Conservation (phyloP, 176 grass and related monocot genomes). For the Cenchrus americanus region DNA sequence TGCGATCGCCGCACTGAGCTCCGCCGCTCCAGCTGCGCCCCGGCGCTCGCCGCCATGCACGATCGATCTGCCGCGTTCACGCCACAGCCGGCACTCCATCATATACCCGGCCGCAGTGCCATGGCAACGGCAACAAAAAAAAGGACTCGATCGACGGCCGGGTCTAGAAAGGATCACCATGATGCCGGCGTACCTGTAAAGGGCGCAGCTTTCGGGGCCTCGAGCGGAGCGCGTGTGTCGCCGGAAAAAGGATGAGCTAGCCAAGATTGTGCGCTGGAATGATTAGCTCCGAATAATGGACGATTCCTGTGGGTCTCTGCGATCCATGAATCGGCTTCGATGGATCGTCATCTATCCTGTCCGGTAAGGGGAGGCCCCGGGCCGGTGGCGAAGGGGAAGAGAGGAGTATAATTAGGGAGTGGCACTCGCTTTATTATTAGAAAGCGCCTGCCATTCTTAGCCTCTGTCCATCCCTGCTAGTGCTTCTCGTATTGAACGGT, state of each 20-base stretch:
- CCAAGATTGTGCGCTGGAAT: conserved; percentile 35
- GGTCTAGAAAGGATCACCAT: neutral
- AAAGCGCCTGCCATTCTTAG: conserved; percentile 54
- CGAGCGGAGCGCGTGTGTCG: conserved; percentile 36
- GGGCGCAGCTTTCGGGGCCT: conserved; percentile 27
- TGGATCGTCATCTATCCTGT: conserved; percentile 31
- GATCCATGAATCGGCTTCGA: conserved; percentile 25
- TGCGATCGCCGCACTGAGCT: conserved; percentile 48
- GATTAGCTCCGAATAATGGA: conserved; percentile 38
- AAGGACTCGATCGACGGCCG: neutral
- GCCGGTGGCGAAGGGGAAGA: neutral
- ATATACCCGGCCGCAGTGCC: neutral
- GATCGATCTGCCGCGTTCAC: neutral
- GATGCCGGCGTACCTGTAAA: conserved; percentile 62
- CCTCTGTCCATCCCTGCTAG: neutral
- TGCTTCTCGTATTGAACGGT: conserved; percentile 46
- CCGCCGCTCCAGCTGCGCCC: conserved; percentile 43
- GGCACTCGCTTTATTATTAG: conserved; percentile 66
- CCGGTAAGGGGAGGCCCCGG: conserved; percentile 33
- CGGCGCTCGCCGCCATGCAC: conserved; percentile 42
- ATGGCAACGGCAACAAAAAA: neutral
- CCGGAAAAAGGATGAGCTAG: conserved; percentile 31
- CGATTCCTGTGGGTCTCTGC: conserved; percentile 22
- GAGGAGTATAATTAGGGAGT: conserved; percentile 62
- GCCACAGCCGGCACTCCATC: neutral